phyloP scores from a whole-genome alignment of 1,139 yeast genomes.

The Debaryomycetaceae sp. region DNA sequence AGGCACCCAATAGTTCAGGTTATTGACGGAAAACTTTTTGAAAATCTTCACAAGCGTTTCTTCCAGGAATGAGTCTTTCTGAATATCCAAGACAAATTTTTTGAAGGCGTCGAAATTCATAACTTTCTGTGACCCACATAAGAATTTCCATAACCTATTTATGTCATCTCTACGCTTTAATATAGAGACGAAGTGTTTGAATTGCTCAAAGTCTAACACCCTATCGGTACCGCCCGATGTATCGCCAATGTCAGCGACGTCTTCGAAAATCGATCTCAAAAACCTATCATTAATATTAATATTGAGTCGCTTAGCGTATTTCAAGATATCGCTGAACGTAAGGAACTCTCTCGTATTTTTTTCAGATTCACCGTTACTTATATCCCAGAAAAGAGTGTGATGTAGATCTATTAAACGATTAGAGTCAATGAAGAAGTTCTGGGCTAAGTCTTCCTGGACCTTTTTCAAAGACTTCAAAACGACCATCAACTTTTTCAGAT shows the following conservation, averaged over 20 bases:
- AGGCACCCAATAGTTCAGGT: constrained; percentile 31
- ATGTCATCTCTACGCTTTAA: constrained; percentile 36
- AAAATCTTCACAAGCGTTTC: constrained; percentile 36
- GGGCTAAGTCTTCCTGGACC: constrained; percentile 31
- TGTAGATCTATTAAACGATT: constrained; percentile 25
- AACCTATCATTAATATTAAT: constrained; percentile 46
- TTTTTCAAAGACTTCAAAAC: constrained; percentile 54
- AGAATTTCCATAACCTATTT: constrained; percentile 20
- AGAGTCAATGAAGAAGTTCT: constrained; percentile 28
- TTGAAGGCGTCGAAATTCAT: constrained; percentile 44
- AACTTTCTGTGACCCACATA: constrained; percentile 28
- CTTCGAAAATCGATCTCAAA: constrained; percentile 38
- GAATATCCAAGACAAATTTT: constrained; percentile 47
- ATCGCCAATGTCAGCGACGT: constrained; percentile 35
- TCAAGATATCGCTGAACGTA: constrained; percentile 65
- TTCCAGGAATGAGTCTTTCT: constrained; percentile 41
- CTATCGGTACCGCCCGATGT: constrained; percentile 9
- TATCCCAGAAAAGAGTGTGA: constrained; percentile 20
- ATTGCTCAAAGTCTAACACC: constrained; percentile 61
- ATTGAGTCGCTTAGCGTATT: constrained; percentile 63
- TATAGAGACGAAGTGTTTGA: constrained; percentile 63
- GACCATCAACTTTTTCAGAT: constrained; percentile 52
- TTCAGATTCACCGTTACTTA: constrained; percentile 11
- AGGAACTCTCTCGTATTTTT: constrained; percentile 34
- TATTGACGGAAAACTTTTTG: constrained; percentile 36